Evolutionary conservation across 2,329 filamentous ascomycete species (phyloP).

Genomic region (Dendrostoma leiphaemia): DNA sequence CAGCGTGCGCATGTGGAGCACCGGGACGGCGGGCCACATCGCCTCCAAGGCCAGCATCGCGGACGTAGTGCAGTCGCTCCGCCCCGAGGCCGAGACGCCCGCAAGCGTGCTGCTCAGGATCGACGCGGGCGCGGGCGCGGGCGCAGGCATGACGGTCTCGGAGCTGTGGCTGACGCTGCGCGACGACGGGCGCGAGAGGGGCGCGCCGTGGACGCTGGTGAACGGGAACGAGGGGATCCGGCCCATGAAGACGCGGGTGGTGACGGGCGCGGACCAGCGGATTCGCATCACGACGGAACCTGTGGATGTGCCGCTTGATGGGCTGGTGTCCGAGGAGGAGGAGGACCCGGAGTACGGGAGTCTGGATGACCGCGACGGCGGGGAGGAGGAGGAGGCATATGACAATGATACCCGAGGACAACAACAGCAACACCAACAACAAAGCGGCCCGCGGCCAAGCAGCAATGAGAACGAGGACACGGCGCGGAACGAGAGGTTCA

Average conservation of each 20-base stretch:
- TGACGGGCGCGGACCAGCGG: not conserved
- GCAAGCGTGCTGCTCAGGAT: constrained; percentile 36
- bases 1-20: constrained; percentile 19
- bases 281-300: constrained; percentile 1
- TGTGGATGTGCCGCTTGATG: constrained; percentile 21
- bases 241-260: constrained; percentile 3
- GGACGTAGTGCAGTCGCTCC: constrained; percentile 23
- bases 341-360: not conserved
- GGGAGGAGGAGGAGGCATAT: not conserved
- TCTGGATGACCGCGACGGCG: not conserved
- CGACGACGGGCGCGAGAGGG: constrained; percentile 41
- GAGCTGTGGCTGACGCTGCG: constrained; percentile 37
- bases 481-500: constrained; percentile 35
- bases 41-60: constrained; percentile 19
- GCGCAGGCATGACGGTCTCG: constrained; percentile 26
- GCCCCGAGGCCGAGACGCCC: constrained; percentile 20
- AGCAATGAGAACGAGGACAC: constrained; percentile 19
- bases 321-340: not conserved
- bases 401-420: not conserved
- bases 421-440: not conserved
- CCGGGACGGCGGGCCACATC: constrained; percentile 20
- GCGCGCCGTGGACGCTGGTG: constrained; percentile 35
- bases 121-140: constrained; percentile 25
- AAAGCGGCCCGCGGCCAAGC: not conserved
- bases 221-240: constrained; percentile 24